phyloP scores from a whole-genome alignment of 345 rosid species.

The Psidium friedrichsthalianum region DNA sequence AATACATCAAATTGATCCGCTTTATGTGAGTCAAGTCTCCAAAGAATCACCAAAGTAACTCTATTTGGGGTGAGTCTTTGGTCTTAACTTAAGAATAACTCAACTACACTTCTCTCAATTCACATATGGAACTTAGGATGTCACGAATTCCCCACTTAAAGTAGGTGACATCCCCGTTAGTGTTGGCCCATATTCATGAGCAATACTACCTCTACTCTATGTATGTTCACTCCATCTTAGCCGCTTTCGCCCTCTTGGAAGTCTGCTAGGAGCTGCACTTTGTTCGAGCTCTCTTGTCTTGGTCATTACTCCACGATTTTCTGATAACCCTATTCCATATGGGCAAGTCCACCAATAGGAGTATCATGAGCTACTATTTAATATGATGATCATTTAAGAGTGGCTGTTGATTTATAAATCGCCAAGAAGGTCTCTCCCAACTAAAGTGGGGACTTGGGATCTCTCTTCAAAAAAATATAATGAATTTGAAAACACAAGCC shows the following conservation, averaged over 20 bases:
- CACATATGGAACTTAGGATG: too few relatives aligned
- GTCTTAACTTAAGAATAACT: not conserved
- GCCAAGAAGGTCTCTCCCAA: not conserved
- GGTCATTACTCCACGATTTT: too few relatives aligned
- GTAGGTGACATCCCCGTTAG: too few relatives aligned
- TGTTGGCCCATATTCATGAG: not conserved
- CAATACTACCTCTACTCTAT: too few relatives aligned
- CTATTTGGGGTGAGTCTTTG: too few relatives aligned
- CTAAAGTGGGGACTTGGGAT: not conserved
- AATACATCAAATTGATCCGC: not conserved
- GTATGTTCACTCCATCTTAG: not conserved
- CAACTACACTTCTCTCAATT: not conserved
- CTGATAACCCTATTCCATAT: not conserved
- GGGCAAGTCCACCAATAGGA: not conserved
- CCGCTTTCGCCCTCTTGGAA: too few relatives aligned
- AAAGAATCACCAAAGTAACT: not conserved
- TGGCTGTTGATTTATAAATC: not conserved
- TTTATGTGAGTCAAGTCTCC: not conserved
- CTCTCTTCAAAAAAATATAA: not conserved
- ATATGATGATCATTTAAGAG: not conserved
- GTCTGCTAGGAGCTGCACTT: too few relatives aligned
- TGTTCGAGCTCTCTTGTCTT: not conserved
- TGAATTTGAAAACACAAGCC: too few relatives aligned
- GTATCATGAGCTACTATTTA: not conserved
- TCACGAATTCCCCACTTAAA: not conserved